These are phyloP conservation scores for Phylloporus sp. DNA, from an alignment of 768 basidiomycete species.

Conservation along the genomic window DNA sequence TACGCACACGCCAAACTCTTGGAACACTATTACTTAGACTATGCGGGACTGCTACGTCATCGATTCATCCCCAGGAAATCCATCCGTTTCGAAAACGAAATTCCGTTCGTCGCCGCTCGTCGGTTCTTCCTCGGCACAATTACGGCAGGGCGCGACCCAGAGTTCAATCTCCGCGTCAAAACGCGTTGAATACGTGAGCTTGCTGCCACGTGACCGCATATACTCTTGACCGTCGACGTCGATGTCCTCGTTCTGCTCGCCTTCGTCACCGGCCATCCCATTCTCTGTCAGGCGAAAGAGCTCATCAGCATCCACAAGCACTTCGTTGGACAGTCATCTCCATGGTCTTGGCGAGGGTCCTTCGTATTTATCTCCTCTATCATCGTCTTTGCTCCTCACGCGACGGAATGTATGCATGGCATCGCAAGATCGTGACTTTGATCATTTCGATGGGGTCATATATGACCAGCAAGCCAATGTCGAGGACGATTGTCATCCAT, in stretches of 20 bases:
- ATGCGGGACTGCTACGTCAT: too few relatives aligned
- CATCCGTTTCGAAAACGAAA: too few relatives aligned
- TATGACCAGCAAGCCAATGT: not conserved
- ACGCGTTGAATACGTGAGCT: slow-evolving; percentile 28
- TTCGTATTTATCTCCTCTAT: slow-evolving; percentile 17
- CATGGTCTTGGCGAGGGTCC: not conserved
- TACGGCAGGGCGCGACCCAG: slow-evolving; percentile 18
- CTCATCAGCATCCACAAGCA: slow-evolving; percentile 15
- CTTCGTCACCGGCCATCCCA: slow-evolving; percentile 15
- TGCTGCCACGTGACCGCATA: slow-evolving; percentile 30
- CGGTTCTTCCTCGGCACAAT: too few relatives aligned
- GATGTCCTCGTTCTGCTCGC: slow-evolving; percentile 19
- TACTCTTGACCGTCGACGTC: slow-evolving; percentile 23
- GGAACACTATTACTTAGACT: too few relatives aligned
- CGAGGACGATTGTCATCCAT: not conserved
- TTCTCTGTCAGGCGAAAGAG: slow-evolving; percentile 21
- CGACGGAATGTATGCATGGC: slow-evolving; percentile 1
- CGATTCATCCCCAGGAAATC: too few relatives aligned
- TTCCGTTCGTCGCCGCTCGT: too few relatives aligned
- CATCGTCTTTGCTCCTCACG: slow-evolving; percentile 19
- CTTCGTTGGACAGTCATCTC: not conserved
- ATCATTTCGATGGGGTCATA: not conserved
- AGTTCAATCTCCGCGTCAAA: slow-evolving; percentile 31
- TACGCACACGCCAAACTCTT: too few relatives aligned
- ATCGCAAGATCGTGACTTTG: slow-evolving; percentile 4